Base-by-base conservation (phyloP, 805 yeast genomes). In the Candida awuae region DNA sequence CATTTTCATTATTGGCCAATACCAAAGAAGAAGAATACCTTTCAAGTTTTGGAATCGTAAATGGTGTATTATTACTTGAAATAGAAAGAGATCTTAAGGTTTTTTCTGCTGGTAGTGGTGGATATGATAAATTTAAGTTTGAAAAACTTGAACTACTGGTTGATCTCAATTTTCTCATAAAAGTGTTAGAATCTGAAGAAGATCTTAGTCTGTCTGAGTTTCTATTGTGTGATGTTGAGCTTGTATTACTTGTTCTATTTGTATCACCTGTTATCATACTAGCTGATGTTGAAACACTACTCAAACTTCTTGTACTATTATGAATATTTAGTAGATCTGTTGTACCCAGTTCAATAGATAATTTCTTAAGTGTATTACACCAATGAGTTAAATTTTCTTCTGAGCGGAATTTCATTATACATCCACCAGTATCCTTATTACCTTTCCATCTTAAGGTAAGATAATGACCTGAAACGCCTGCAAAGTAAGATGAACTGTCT, bases 331-430 rank as follows among this genome's bases (percentile, higher is more conserved):
- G 30, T 27, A 32, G 16, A 3, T 32, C 34, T n/a, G 27, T 37
- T 8, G 14, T 10, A 8, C 15, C 32, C 9, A 15, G 25, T 8
- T 32, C 42, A 6, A 28, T 31, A 3, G 62, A 70, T 38, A 77
- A 58, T 34, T 57, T 61, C 43, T 78, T 71, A 45, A 83, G 67
- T 45, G 86, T 73, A 2, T 65, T 56, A 42, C 75, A 85, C 97
- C 97, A 92, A 57, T 81, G 90, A 42, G 71, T 72, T 47, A 94
- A 69, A 14, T 70, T 68, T 57, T 92, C 97, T 52, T 88, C 97
- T 37, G 81, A 81, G 44, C 81, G 73, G 60, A 86, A 86, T 41
- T 84, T 72, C 55, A 92, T 70, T 14, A 86, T 75, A 50, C 92
- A 87, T 15, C 84, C 77, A 12, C 95, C 96, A 21, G 84, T 78